These are phyloP conservation scores for Blumeria hordei DNA, from an alignment of 2,329 filamentous ascomycete species.

Conservation along the genomic window DNA sequence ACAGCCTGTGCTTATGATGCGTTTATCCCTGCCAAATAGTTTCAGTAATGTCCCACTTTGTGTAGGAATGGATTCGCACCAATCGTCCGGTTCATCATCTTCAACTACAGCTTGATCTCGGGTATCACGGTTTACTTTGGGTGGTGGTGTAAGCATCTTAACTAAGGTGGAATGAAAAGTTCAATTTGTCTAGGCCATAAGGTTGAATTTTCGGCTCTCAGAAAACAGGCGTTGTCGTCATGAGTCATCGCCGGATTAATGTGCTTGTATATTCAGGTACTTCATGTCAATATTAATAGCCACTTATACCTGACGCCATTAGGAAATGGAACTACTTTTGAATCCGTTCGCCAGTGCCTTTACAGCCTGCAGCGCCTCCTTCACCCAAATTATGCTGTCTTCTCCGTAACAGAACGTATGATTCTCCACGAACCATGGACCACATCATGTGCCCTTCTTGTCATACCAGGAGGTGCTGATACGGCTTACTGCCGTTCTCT, in stretches of 20 bases:
- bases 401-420: slow-evolving; percentile 52
- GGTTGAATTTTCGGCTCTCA: too few relatives aligned
- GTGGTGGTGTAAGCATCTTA: slow-evolving; percentile 6
- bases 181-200: too few relatives aligned
- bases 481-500: slow-evolving; percentile 70
- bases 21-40: slow-evolving; percentile 54
- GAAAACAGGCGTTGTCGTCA: too few relatives aligned
- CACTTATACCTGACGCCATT: neutral
- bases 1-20: slow-evolving; percentile 92
- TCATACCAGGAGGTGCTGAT: slow-evolving; percentile 87
- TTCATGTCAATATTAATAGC: too few relatives aligned
- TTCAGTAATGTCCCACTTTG: neutral
- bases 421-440: slow-evolving; percentile 84
- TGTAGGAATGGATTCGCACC: slow-evolving; percentile 27
- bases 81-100: slow-evolving; percentile 77
- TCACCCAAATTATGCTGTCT: slow-evolving; percentile 78
- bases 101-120: slow-evolving; percentile 17
- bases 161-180: too few relatives aligned
- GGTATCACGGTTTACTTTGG: slow-evolving; percentile 12
- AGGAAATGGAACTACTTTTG: slow-evolving; percentile 68
- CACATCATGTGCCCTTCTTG: slow-evolving; percentile 63
- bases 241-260: slow-evolving; percentile 22
- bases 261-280: slow-evolving; percentile 79
- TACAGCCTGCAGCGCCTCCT: slow-evolving; percentile 69
- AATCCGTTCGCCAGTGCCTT: slow-evolving; percentile 75